Evolutionary conservation across 1,284 basidiomycete genomes (phyloP).

Genomic region (Agroathelia rolfsii): DNA sequence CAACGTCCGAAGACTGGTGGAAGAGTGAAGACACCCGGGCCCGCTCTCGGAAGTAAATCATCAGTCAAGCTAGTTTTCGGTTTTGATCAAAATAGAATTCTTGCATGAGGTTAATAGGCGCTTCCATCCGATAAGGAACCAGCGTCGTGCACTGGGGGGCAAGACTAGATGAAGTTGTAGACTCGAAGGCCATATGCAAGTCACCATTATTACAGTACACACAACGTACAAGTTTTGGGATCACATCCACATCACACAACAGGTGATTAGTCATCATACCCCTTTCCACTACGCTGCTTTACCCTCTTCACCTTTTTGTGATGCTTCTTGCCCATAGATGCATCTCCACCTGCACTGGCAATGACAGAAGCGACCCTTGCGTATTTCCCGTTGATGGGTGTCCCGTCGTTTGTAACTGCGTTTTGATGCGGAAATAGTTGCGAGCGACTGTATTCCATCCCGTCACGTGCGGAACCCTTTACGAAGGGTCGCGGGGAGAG

Average conservation of each 20-base stretch:
- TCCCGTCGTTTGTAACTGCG: conserved; percentile 67
- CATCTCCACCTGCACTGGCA: conserved; percentile 31
- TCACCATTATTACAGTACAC: too few relatives aligned
- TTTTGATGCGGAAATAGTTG: conserved; percentile 77
- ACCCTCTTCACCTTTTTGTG: conserved; percentile 79
- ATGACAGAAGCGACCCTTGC: conserved; percentile 38
- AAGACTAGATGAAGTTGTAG: too few relatives aligned
- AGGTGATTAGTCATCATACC: conserved; percentile 75
- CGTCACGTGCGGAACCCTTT: conserved; percentile 49
- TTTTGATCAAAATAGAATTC: too few relatives aligned
- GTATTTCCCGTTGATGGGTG: conserved; percentile 37
- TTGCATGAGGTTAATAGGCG: too few relatives aligned
- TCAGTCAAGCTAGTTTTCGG: too few relatives aligned
- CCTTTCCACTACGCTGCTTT: conserved; percentile 85
- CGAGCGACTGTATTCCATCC: conserved; percentile 52
- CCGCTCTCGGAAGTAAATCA: too few relatives aligned
- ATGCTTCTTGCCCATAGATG: conserved; percentile 65
- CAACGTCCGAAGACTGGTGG: too few relatives aligned
- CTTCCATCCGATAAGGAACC: too few relatives aligned
- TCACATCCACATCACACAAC: conserved; percentile 6
- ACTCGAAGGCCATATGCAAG: too few relatives aligned
- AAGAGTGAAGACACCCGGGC: too few relatives aligned
- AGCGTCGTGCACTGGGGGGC: too few relatives aligned
- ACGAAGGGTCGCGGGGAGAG: conserved; percentile 55
- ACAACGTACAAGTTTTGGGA: too few relatives aligned